Evolutionary conservation across 768 basidiomycete genomes (phyloP).

Genomic region (Boletales sp.): DNA sequence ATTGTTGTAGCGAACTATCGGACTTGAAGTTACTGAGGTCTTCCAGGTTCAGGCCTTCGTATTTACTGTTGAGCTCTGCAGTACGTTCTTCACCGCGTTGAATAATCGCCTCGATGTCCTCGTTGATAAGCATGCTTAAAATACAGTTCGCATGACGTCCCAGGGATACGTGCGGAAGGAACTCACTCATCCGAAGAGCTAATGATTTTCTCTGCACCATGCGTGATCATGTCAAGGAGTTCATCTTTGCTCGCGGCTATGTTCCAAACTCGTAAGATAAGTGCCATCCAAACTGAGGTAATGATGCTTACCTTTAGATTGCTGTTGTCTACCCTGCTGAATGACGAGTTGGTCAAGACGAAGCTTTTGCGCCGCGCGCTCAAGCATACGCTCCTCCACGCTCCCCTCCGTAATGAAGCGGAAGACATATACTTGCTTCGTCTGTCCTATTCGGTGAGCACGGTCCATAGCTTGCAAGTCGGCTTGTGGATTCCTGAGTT

Average conservation of each 20-base stretch:
- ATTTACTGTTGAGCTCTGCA: constrained; percentile 82
- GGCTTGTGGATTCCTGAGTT: constrained; percentile 89
- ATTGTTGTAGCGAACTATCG: constrained; percentile 85
- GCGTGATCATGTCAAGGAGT: constrained; percentile 95
- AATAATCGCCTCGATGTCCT: constrained; percentile 94
- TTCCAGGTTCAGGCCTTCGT: constrained; percentile 88
- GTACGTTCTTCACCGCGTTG: constrained; percentile 88
- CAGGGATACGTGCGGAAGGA: neutral
- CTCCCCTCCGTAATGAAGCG: constrained; percentile 95
- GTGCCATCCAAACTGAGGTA: neutral
- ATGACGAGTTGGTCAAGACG: constrained; percentile 95
- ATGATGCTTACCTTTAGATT: constrained; percentile 61
- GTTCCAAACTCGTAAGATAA: neutral
- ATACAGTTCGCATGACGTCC: neutral
- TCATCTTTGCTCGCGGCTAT: constrained; percentile 94
- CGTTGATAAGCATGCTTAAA: constrained; percentile 67
- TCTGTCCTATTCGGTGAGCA: constrained; percentile 94
- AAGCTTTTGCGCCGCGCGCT: constrained; percentile 93
- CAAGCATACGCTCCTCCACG: constrained; percentile 93
- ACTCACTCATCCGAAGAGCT: constrained; percentile 71
- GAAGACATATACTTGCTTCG: constrained; percentile 96
- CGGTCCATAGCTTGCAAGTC: constrained; percentile 99
- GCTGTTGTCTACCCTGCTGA: constrained; percentile 87
- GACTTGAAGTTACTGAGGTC: constrained; percentile 97
- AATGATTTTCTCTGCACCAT: constrained; percentile 96